Base-by-base conservation (phyloP, 169 alveolate genomes). In the Babesia microti region DNA sequence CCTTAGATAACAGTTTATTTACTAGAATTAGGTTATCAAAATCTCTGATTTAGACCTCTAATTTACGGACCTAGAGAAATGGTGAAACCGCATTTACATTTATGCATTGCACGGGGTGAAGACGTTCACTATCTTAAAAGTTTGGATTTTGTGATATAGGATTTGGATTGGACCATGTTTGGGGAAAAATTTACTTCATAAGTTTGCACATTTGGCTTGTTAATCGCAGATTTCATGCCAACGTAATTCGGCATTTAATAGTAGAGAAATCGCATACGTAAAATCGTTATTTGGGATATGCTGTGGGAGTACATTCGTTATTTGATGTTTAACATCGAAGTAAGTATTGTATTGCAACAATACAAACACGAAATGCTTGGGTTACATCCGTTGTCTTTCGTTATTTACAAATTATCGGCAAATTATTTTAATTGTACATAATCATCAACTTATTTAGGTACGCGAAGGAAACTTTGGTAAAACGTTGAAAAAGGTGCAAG, bases 401-500 rank as follows among this genome's bases (percentile, higher is more conserved):
- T n/a, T n/a, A n/a, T n/a, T n/a, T n/a, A n/a, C n/a, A n/a, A n/a
- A n/a, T n/a, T n/a, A n/a, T n/a, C n/a, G n/a, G n/a, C n/a, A n/a
- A n/a, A n/a, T n/a, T n/a, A n/a, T n/a, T n/a, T n/a, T n/a, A n/a
- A n/a, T n/a, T n/a, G n/a, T n/a, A n/a, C n/a, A n/a, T n/a, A n/a
- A n/a, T n/a, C n/a, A n/a, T n/a, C n/a, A n/a, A n/a, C 6, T n/a
- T n/a, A 7, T 26, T 28, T 23, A 63, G 75, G 42, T 45, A 0
- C 59, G 41, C 21, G 68, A 51, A 19, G 45, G 37, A 6, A 37
- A 50, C 19, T 63, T 51, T 18, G 41, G 53, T 33, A 34, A 41
- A 21, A 53, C 51, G 35, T 55, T 63, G 22, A 68, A 40, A 27
- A 68, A 63, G 35, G 53, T 63, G 75, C 75, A 63, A 35, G 54